Base-by-base conservation (phyloP, 1,284 basidiomycete species). In the Melampsora occidentalis region DNA sequence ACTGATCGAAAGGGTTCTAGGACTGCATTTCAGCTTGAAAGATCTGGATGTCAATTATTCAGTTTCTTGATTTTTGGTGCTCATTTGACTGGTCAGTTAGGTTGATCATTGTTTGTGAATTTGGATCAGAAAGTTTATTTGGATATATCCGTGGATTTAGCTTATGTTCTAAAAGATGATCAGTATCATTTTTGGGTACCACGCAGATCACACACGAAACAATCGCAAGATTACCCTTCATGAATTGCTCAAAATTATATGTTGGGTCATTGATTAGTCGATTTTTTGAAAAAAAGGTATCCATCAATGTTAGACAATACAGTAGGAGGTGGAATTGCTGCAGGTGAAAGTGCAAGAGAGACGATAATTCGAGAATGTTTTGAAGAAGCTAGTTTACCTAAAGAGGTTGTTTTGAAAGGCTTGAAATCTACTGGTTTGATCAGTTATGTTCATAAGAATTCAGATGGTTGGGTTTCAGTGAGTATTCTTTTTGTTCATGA, bases 31-130 rank as follows among this genome's bases (percentile, higher is more conserved):
- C 88, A 89, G 81, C 87, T 98, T 85, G 96, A 99, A 83, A 88
- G 96, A 69, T 87, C 92, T 0, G 93, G 93, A 0, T 92, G 91
- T 80, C 88, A 91, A 0, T 84, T 98, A 51, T 97, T 97, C 80
- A 94, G 96, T 1, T 84, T 96, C 9, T 87, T 93, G 66, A 97
- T 95, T 0, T 96, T 91, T 81, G 87, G 94, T 0, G 90, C 93
- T 6, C 93, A 96, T 82, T 87, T 92, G 87, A 90, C 88, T 0
- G 71, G 71, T 67, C 33, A 22, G 49, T 57, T 25, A 42, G 12
- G 9, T 14, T 12, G 9, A 25, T 25, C 25, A 25, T 25, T 25
- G 25, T 25, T 25, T 25, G 25, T 25, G 25, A 25, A 25, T 25
- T 25, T 25, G 25, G 25, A 25, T 25, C 25, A 25, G 25, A 25